Percentiles rank a stretch among this genome's conserved stretches.
phyloP scores from a whole-genome alignment of 2,329 filamentous ascomycete genomes.

The Penicillium sp. region DNA sequence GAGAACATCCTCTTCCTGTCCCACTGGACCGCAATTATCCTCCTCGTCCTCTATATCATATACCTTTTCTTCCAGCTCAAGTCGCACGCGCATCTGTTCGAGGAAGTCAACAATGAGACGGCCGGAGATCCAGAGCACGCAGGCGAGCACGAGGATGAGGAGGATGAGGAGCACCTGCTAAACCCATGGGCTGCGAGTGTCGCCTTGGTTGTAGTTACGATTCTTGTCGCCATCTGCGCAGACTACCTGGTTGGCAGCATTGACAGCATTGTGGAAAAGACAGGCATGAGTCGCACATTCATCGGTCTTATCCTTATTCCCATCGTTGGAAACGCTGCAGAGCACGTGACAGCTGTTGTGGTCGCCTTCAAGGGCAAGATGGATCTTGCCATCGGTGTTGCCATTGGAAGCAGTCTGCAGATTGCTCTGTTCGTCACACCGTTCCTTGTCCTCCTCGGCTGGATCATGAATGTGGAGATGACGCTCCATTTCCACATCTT shows the following conservation, averaged over 20 bases:
- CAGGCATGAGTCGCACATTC: conserved; percentile 77
- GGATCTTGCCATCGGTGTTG: conserved; percentile 74
- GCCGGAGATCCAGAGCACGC: conserved; percentile 46
- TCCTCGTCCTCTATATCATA: conserved; percentile 74
- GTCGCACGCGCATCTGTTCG: conserved; percentile 75
- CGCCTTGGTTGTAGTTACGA: conserved; percentile 72
- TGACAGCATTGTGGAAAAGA: conserved; percentile 70
- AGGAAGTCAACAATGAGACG: conserved; percentile 45
- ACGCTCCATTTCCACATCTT: conserved; percentile 81
- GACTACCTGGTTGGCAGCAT: conserved; percentile 80
- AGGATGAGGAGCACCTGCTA: conserved; percentile 59
- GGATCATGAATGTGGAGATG: conserved; percentile 75
- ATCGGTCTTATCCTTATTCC: conserved; percentile 81
- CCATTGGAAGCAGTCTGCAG: conserved; percentile 81
- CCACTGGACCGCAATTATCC: conserved; percentile 75
- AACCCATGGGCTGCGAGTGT: conserved; percentile 66
- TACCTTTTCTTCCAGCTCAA: conserved; percentile 80
- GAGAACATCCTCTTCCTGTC: conserved; percentile 72
- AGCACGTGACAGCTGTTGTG: conserved; percentile 81
- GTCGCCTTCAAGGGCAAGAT: conserved; percentile 76
- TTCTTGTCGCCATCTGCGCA: conserved; percentile 74
- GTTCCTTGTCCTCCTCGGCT: conserved; percentile 78
- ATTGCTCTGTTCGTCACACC: conserved; percentile 83
- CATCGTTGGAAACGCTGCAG: conserved; percentile 82
- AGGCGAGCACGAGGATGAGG: conserved; percentile 34